Evolutionary conservation across 352 stramenopile genomes (phyloP).

Genomic region (Globisporangium radiosum): DNA sequence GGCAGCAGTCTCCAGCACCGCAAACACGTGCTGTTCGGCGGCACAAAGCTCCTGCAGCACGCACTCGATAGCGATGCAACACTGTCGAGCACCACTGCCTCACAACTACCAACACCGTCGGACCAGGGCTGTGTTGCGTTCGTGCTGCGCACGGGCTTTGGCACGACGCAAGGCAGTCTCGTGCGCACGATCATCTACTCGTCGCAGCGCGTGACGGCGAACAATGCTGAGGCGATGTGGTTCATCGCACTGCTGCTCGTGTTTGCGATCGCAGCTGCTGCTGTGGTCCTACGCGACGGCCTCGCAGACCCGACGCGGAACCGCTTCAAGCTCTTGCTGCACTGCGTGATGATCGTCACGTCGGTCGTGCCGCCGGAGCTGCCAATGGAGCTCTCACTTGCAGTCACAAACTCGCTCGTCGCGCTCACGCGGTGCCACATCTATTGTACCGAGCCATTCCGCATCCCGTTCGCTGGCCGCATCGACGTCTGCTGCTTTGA

Average conservation of each 20-base stretch:
- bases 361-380: slow-evolving; percentile 93
- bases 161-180: slow-evolving; percentile 91
- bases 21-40: slow-evolving; percentile 76
- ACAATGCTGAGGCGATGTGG: slow-evolving; percentile 88
- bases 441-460: slow-evolving; percentile 94
- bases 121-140: slow-evolving; percentile 85
- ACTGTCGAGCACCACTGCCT: background rate
- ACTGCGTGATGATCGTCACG: slow-evolving; percentile 96
- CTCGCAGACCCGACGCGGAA: slow-evolving; percentile 46
- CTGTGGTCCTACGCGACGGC: slow-evolving; percentile 71
- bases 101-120: slow-evolving; percentile 28
- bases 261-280: slow-evolving; percentile 85
- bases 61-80: slow-evolving; percentile 8
- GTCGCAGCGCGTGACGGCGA: slow-evolving; percentile 87
- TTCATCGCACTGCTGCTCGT: slow-evolving; percentile 91
- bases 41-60: slow-evolving; percentile 50
- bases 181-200: slow-evolving; percentile 93
- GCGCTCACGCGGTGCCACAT: slow-evolving; percentile 84
- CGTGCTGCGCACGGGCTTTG: slow-evolving; percentile 91
- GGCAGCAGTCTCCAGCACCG: slow-evolving; percentile 28
- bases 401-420: slow-evolving; percentile 91
- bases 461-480: slow-evolving; percentile 90
- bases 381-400: slow-evolving; percentile 92
- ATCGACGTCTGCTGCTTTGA: slow-evolving; percentile 93
- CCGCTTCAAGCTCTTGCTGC: slow-evolving; percentile 89